phyloP scores from a whole-genome alignment of 1,284 basidiomycete genomes.

The Puccinia coronata region DNA sequence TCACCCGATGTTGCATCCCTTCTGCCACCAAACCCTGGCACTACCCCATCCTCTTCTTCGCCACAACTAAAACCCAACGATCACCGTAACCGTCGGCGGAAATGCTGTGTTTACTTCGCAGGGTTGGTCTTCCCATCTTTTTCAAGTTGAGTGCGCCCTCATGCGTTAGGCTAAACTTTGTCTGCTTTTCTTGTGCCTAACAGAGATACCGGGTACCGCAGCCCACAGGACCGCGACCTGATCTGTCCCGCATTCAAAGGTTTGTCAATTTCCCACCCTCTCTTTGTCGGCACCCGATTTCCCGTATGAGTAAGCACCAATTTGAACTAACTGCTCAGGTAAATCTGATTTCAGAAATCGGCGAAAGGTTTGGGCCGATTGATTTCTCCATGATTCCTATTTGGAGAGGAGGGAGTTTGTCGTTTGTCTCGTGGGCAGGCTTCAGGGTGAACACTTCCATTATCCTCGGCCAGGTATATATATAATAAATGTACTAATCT shows the following conservation, averaged over 20 bases:
- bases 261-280: no score
- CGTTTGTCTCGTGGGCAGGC: constrained; percentile 54
- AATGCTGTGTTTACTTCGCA: constrained; percentile 43
- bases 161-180: not conserved
- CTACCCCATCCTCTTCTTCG: not conserved
- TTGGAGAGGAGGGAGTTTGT: constrained; percentile 55
- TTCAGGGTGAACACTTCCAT: constrained; percentile 47
- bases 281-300: no score
- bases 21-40: not conserved
- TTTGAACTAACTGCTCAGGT: not conserved
- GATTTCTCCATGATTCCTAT: constrained; percentile 56
- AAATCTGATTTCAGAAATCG: constrained; percentile 52
- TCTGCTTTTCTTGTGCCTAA: not conserved
- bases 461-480: not conserved
- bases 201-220: constrained; percentile 56
- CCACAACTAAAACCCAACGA: not conserved
- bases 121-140: constrained; percentile 12
- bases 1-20: not conserved
- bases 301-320: not conserved
- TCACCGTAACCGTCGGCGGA: not conserved
- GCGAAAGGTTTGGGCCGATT: constrained; percentile 54
- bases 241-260: constrained; percentile 55
- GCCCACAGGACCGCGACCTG: constrained; percentile 47
- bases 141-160: not conserved
- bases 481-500: not conserved